Percentiles rank a stretch among this genome's conserved stretches.
These are phyloP conservation scores for Candida lessepsii DNA, from an alignment of 805 yeast species.

Conservation along the genomic window DNA sequence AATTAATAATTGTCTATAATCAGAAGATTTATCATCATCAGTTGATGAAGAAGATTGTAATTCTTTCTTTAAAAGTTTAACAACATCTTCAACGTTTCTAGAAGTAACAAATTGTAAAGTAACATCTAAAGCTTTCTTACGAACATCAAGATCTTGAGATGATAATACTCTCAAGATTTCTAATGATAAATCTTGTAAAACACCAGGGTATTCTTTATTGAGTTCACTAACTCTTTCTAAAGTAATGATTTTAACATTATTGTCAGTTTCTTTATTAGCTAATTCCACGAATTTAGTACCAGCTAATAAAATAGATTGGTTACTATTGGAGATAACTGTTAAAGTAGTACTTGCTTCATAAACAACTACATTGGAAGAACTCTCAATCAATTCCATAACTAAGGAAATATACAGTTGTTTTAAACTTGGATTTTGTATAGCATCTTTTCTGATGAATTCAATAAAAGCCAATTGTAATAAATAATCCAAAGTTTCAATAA, in stretches of 20 bases:
- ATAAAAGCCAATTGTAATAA: slow-evolving; percentile 84
- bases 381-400: slow-evolving; percentile 69
- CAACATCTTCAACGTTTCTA: slow-evolving; percentile 92
- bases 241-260: slow-evolving; percentile 89
- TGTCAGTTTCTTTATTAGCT: slow-evolving; percentile 91
- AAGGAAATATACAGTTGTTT: slow-evolving; percentile 70
- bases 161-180: slow-evolving; percentile 83
- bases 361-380: slow-evolving; percentile 62
- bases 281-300: slow-evolving; percentile 85
- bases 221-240: slow-evolving; percentile 81
- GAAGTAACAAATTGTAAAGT: slow-evolving; percentile 77
- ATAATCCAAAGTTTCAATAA: slow-evolving; percentile 70
- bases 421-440: slow-evolving; percentile 59
- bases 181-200: slow-evolving; percentile 76
- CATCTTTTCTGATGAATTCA: slow-evolving; percentile 87
- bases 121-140: slow-evolving; percentile 81
- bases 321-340: slow-evolving; percentile 59
- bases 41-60: slow-evolving; percentile 67
- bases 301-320: slow-evolving; percentile 69
- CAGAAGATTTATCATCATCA: slow-evolving; percentile 77
- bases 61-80: slow-evolving; percentile 89
- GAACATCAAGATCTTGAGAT: slow-evolving; percentile 89
- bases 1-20: slow-evolving; percentile 85
- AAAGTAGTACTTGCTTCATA: slow-evolving; percentile 91
- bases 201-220: slow-evolving; percentile 72